A percentile compares a stretch with the other conserved stretches of the same genome.
phyloP scores from a whole-genome alignment of 2,329 filamentous ascomycete species.

The Fusarium foetens region DNA sequence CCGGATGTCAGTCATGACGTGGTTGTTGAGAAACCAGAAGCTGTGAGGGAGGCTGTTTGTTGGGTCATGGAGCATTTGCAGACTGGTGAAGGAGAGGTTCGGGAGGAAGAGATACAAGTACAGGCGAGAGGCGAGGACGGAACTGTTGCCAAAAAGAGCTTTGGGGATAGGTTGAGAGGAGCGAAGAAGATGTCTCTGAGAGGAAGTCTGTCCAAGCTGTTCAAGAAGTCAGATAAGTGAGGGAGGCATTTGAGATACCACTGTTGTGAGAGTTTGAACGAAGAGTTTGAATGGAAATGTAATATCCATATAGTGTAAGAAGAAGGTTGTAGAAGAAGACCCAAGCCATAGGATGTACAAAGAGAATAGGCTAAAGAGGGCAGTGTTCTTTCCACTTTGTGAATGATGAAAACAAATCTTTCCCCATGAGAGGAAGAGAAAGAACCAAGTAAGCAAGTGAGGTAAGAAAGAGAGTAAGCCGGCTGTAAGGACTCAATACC shows the following conservation, averaged over 20 bases:
- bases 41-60: slow-evolving; percentile 17
- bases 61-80: slow-evolving; percentile 32
- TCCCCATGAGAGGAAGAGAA: not conserved
- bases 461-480: rapidly evolving
- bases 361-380: too few relatives aligned
- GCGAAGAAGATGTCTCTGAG: not conserved
- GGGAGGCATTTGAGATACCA: too few relatives aligned
- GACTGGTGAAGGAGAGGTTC: rapidly evolving
- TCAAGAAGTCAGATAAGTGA: not conserved
- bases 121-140: rapidly evolving
- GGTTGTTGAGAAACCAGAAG: slow-evolving; percentile 23
- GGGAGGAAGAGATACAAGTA: rapidly evolving
- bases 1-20: slow-evolving; percentile 36
- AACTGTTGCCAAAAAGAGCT: rapidly evolving
- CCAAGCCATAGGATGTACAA: too few relatives aligned
- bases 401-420: not conserved
- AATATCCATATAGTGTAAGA: too few relatives aligned
- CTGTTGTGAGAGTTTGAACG: not conserved
- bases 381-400: rapidly evolving
- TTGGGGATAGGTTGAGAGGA: not conserved
- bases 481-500: rapidly evolving
- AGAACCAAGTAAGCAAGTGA: rapidly evolving
- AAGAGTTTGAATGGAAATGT: not conserved
- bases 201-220: not conserved
- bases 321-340: not conserved